Conservation (phyloP, 2,329 filamentous ascomycete genomes). For the Claviceps quebecensis region DNA sequence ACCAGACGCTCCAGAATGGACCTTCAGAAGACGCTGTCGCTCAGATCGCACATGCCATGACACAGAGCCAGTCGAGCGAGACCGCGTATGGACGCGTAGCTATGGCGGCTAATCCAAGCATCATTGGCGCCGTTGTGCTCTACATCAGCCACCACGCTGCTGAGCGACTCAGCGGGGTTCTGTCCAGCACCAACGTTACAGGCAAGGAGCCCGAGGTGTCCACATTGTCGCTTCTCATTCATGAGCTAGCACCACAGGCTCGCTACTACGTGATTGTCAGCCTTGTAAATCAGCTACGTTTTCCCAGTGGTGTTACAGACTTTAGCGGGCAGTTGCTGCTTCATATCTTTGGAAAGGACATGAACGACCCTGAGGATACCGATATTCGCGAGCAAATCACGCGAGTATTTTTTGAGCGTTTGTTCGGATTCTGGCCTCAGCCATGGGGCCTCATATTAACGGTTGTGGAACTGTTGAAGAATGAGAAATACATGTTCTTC, state of each 20-base stretch:
- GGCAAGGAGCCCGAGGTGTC: conserved; percentile 42
- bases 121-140: conserved; percentile 73
- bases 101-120: conserved; percentile 51
- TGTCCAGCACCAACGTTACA: conserved; percentile 37
- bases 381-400: conserved; percentile 86
- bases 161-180: conserved; percentile 41
- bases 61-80: conserved; percentile 40
- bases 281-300: conserved; percentile 84
- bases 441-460: conserved; percentile 91
- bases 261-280: conserved; percentile 75
- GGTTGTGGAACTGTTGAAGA: conserved; percentile 79
- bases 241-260: conserved; percentile 60
- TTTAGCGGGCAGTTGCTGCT: conserved; percentile 83
- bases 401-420: conserved; percentile 72
- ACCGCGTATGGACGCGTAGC: conserved; percentile 53
- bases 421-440: conserved; percentile 81
- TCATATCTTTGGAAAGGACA: conserved; percentile 69
- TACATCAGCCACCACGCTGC: conserved; percentile 67
- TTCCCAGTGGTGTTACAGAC: conserved; percentile 76
- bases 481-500: conserved; percentile 82
- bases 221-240: conserved; percentile 62
- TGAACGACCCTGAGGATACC: conserved; percentile 57
- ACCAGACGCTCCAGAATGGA: conserved; percentile 45
- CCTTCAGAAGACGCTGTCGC: conserved; percentile 60
- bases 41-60: conserved; percentile 61